Evolutionary conservation across 2,329 filamentous ascomycete species (phyloP).

Genomic region (Blumeriella jaapii): DNA sequence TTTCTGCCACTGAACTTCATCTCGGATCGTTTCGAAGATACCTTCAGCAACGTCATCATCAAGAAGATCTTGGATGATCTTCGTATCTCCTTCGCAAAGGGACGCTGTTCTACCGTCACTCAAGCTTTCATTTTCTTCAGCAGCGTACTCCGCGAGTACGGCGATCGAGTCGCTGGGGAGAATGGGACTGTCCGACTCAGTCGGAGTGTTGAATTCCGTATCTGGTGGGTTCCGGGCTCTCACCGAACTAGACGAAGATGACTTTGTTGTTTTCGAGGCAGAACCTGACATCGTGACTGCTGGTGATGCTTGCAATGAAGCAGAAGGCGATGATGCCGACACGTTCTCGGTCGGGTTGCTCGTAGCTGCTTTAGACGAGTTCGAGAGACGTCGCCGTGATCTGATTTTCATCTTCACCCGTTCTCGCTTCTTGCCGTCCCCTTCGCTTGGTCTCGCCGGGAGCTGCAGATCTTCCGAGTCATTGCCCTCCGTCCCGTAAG

Average conservation of each 20-base stretch:
- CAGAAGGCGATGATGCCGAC: conserved; percentile 9
- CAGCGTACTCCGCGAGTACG: conserved; percentile 1
- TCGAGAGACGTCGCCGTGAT: conserved; percentile 20
- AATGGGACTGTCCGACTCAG: not conserved
- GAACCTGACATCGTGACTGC: conserved; percentile 4
- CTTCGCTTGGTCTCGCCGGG: conserved; percentile 11
- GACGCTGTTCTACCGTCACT: conserved; percentile 17
- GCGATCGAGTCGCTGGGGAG: not conserved
- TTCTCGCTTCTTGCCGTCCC: conserved; percentile 18
- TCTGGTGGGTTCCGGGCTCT: not conserved
- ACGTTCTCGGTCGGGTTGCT: conserved; percentile 3
- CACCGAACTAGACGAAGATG: not conserved
- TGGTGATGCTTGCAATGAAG: conserved; percentile 10
- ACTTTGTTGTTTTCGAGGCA: not conserved
- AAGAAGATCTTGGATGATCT: conserved; percentile 60
- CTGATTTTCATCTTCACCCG: conserved; percentile 24
- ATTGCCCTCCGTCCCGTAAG: conserved; percentile 8
- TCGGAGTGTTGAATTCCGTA: not conserved
- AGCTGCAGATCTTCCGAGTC: conserved; percentile 9
- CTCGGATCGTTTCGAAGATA: conserved; percentile 58
- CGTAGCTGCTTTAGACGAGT: conserved; percentile 5
- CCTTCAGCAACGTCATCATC: conserved; percentile 41
- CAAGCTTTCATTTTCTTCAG: conserved; percentile 6
- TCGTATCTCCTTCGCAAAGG: conserved; percentile 74
- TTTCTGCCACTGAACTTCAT: conserved; percentile 75